Base-by-base conservation (phyloP, 495 filamentous ascomycete genomes). In the Lasiosphaeria miniovina region DNA sequence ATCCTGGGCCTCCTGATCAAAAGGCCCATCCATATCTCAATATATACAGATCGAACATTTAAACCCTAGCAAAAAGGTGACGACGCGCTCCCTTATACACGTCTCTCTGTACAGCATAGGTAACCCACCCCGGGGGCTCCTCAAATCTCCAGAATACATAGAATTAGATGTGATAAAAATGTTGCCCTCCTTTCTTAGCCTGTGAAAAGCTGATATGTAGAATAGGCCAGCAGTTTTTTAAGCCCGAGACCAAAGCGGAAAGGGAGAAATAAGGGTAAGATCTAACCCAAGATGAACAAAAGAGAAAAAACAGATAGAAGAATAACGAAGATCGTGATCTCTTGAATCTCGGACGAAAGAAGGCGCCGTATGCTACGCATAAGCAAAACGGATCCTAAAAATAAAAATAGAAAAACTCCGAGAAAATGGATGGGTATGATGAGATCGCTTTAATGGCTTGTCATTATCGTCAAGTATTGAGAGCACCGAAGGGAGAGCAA, bases 381-480 rank as follows among this genome's bases (percentile, higher is more conserved):
- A 46, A 4, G 31, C n/a, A 48, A 34, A 49, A 34, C 4, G 17
- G 33, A 52, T 34, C 14, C 50, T 34, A 24, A 56, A 56, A 15
- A 54, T 40, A 31, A 11, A 17, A 54, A 54, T 17, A 17, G 15
- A 36, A 32, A 17, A 56, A 41, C 34, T 48, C 34, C 31, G 35
- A 49, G 12, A 36, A 35, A 31, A 43, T 6, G 12, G 38, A 55
- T 45, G 53, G 51, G 34, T 54, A 10, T 38, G 33, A 14, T 55
- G 36, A 41, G 15, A 36, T n/a, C 41, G n/a, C 11, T n/a, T 38
- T 56, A 3, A 8, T 54, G 4, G 9, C 14, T 36, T 48, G 54
- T 56, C 54, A 40, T 56, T 35, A 56, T 46, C 54, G 43, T 56
- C 54, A 46, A 53, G 17, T 24, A 46, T 46, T 14, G 38, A 55